phyloP scores from a whole-genome alignment of 2,329 filamentous ascomycete species.

The Sclerotinia glacialis region DNA sequence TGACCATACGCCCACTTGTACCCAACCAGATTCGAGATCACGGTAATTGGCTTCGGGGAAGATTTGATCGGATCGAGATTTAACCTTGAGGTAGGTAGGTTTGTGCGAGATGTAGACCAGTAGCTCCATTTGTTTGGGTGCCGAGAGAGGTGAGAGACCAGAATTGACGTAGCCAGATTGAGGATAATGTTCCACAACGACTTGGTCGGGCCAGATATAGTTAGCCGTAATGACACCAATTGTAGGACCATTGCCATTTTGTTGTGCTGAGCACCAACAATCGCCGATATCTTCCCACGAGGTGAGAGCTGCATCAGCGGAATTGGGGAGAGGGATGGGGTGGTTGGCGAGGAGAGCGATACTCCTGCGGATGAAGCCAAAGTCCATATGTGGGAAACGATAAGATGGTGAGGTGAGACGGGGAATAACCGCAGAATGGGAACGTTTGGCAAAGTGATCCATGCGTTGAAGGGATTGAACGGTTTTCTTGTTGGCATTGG shows the following conservation, averaged over 20 bases:
- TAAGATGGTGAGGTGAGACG: slow-evolving; percentile 42
- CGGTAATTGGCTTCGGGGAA: slow-evolving; percentile 41
- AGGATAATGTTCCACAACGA: slow-evolving; percentile 71
- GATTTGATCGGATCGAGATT: slow-evolving; percentile 37
- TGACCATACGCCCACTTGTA: slow-evolving; percentile 56
- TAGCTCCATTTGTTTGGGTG: slow-evolving; percentile 67
- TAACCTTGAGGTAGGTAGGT: slow-evolving; percentile 39
- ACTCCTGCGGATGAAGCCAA: slow-evolving; percentile 2
- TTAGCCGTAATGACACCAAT: slow-evolving; percentile 62
- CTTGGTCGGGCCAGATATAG: slow-evolving; percentile 61
- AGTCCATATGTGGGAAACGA: slow-evolving; percentile 35
- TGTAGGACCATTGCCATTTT: slow-evolving; percentile 52
- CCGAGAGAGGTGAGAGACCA: slow-evolving; percentile 54
- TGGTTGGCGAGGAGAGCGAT: slow-evolving; percentile 30
- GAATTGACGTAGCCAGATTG: slow-evolving; percentile 50
- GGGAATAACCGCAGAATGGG: slow-evolving; percentile 41
- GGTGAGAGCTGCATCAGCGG: slow-evolving; percentile 56
- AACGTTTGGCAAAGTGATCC: slow-evolving; percentile 69
- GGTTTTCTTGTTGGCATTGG: slow-evolving; percentile 29
- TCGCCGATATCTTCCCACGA: slow-evolving; percentile 78
- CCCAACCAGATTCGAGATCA: slow-evolving; percentile 44
- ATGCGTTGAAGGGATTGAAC: slow-evolving; percentile 44
- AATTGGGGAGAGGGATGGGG: slow-evolving; percentile 35
- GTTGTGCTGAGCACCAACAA: slow-evolving; percentile 73
- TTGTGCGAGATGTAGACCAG: slow-evolving; percentile 58